Evolutionary conservation across 176 grass and related monocot genomes (phyloP), one percentile per base, ranked within the genome.

Genomic region (Aegilops tauschii): DNA sequence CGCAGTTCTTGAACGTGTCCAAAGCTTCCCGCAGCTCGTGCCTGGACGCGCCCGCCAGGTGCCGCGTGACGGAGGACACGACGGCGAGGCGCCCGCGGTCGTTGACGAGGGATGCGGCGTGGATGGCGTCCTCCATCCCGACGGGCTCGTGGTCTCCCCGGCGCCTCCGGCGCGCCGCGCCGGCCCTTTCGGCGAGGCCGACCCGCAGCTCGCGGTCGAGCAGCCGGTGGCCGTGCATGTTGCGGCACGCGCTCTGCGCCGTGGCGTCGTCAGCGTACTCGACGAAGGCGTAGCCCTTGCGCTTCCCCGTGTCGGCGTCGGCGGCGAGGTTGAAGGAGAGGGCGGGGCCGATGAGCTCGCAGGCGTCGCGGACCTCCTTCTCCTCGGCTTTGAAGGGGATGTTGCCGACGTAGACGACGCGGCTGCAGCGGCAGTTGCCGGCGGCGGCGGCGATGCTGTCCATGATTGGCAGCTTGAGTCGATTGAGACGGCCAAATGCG

Each of bases 181-280:
- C 31, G 3, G 67, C 3, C 18, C 67, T 37, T 3, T 21, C 69
- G 69, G 69, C 69, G 35, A 72, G 65, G 35, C 47, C 20, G 21
- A 89, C 87, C 16, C 66, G 82, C 47, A 89, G 61, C 62, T 80
- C 10, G 35, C 82, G 87, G 87, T 67, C 66, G 12, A 37, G 42
- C 11, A 89, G 76, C 1, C 4, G 5, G 69, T 89, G 78, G 40
- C 87, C 87, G 31, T 85, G 3, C 11, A 89, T 75, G 83, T 89
- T 89, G 67, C 65, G 81, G 81, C 74, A 73, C 0, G 87, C 87
- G 83, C 87, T 89, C 64, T 69, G 87, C 47, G 87, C 82, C 20
- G 82, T 85, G 65, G 83, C 87, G 56, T 89, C 87, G 59, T 86
- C 88, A 23, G 44, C 12, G 69, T 89, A 89, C 76, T 89, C 88